phyloP scores from a whole-genome alignment of 192 early-diverging fungal genomes.

The Obelidium mucronatum region DNA sequence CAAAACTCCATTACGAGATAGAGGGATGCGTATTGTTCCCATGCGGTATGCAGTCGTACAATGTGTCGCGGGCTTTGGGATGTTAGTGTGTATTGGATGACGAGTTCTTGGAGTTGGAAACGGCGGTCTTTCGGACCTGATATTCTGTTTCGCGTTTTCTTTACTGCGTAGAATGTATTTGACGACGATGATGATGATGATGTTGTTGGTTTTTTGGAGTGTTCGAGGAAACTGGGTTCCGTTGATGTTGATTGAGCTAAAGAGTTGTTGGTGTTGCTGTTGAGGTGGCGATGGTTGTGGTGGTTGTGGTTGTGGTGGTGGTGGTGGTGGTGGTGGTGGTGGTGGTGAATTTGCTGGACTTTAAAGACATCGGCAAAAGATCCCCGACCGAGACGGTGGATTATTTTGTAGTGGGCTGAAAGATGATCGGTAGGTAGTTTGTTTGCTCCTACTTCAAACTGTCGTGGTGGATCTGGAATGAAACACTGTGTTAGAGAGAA shows the following conservation, averaged over 20 bases:
- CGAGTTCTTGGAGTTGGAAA: slow-evolving; percentile 80
- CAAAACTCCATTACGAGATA: slow-evolving; percentile 93
- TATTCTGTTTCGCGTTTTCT: slow-evolving; percentile 75
- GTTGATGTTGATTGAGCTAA: background rate
- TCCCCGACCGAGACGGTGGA: slow-evolving; percentile 75
- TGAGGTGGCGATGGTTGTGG: slow-evolving; percentile 3
- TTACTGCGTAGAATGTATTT: slow-evolving; percentile 85
- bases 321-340: background rate
- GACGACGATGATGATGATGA: too few relatives aligned
- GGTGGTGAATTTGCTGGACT: slow-evolving; percentile 58
- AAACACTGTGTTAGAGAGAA: background rate
- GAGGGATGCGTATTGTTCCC: slow-evolving; percentile 90
- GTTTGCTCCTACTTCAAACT: slow-evolving; percentile 32
- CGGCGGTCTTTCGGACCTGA: slow-evolving; percentile 72
- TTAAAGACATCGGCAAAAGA: slow-evolving; percentile 83
- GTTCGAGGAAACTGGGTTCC: too few relatives aligned
- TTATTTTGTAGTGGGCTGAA: slow-evolving; percentile 71
- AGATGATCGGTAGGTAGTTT: slow-evolving; percentile 65
- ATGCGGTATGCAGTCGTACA: slow-evolving; percentile 79
- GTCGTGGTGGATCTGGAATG: background rate
- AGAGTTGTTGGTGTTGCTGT: too few relatives aligned
- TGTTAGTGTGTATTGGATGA: slow-evolving; percentile 73
- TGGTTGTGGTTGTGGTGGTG: background rate
- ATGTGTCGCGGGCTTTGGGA: slow-evolving; percentile 59
- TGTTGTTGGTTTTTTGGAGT: too few relatives aligned